phyloP scores from a whole-genome alignment of 345 rosid species.

The Dovyalis caffra region DNA sequence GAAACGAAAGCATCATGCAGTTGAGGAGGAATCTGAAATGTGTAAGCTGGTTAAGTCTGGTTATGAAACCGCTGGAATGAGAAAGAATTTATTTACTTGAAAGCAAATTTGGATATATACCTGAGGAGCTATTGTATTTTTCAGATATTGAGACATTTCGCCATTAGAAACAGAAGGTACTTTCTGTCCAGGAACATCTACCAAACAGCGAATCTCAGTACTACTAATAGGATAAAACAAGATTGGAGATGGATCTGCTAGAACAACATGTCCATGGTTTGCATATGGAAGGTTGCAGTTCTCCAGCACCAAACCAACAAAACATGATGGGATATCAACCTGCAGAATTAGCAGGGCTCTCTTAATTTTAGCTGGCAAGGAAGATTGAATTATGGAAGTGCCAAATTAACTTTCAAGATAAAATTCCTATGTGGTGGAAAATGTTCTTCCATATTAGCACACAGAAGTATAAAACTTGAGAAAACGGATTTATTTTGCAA shows the following conservation, averaged over 20 bases:
- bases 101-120: background rate
- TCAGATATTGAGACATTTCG: background rate
- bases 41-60: background rate
- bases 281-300: background rate
- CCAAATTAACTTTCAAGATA: no score
- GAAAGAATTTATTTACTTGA: background rate
- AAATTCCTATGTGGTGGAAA: background rate
- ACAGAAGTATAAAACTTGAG: no score
- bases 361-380: background rate
- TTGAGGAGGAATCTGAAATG: background rate
- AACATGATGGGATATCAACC: background rate
- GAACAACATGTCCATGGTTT: background rate
- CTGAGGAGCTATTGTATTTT: background rate
- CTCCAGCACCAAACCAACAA: background rate
- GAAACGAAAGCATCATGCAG: background rate
- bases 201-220: background rate
- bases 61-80: no score
- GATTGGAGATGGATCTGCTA: background rate
- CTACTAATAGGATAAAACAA: slow-evolving; percentile 3
- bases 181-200: background rate
- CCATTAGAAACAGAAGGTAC: slow-evolving; percentile 5
- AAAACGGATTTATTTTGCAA: no score
- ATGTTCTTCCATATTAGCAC: no score
- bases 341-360: background rate
- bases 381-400: background rate